Base-by-base conservation (phyloP, 495 filamentous ascomycete species). In the Schizothecium vesticola region DNA sequence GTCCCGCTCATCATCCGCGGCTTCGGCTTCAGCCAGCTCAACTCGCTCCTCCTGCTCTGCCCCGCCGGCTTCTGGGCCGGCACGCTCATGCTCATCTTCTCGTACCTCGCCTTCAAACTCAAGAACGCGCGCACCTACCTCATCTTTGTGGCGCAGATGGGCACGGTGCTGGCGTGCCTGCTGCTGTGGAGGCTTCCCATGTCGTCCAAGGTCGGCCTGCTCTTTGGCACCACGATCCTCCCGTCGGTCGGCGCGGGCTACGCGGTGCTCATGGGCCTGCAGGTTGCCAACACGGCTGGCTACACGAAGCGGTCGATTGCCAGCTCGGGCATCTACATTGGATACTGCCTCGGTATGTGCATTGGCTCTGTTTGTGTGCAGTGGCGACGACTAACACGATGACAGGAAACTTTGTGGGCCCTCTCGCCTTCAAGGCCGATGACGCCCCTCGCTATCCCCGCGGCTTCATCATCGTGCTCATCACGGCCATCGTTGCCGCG, bases 271-370 rank as follows among this genome's bases (percentile, higher is more conserved):
- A 82, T 85, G 79, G 79, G 81, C 1, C 69, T 84, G 16, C 74
- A 78, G 56, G 76, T 82, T 56, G 82, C 80, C 10, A 83, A 84
- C 70, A 82, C 76, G 61, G 81, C 82, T 1, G 82, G 82, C 2
- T 80, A 82, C 63, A 83, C 80, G 1, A 82, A 82, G 68, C 74
- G 79, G 12, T 75, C 77, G 0, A 70, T 81, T 29, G 74, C 76
- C 9, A 76, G 73, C 2, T 74, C 79, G 0, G 78, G 77, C 1
- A 65, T 82, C 11, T 82, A 79, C 65, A 78, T 82, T 56, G 80
- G 80, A 7, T 83, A 82, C 65, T 81, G 77, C 67, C 71, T 82
- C 60, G 79, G 77, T 77, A 71, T 59, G 65, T 56, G 22, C 10
- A 61, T 63, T 19, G 7, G 19, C 51, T 1, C 11, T 33, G 22